phyloP scores from a whole-genome alignment of 2,329 filamentous ascomycete species.

The Phaeosphaeriaceae sp. region DNA sequence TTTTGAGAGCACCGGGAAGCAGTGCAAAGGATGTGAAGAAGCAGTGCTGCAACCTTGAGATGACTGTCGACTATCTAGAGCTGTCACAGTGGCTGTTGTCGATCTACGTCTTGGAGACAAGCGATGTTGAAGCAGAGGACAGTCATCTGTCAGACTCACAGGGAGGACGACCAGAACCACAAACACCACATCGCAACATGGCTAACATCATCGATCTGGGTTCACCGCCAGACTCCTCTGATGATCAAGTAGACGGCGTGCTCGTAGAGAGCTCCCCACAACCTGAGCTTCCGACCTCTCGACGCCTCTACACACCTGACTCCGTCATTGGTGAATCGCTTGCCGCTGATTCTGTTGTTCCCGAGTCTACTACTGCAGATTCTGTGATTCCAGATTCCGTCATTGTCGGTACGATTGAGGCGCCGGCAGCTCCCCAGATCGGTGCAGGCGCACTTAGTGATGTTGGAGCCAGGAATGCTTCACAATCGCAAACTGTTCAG shows the following conservation, averaged over 20 bases:
- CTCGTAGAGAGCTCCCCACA: background rate
- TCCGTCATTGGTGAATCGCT: background rate
- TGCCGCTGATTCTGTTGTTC: background rate
- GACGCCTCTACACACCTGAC: constrained; percentile 2
- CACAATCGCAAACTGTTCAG: no score
- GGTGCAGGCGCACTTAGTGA: no score
- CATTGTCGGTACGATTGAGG: constrained; percentile 14
- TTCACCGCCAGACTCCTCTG: constrained; percentile 19
- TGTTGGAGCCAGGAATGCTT: no score
- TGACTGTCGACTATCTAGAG: constrained; percentile 68
- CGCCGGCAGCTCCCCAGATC: background rate
- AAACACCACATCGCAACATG: background rate
- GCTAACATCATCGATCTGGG: constrained; percentile 27
- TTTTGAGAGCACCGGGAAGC: constrained; percentile 54
- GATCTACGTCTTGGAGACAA: constrained; percentile 23
- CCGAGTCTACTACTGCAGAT: background rate
- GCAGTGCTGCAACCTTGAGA: constrained; percentile 67
- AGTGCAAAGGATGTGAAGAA: constrained; percentile 60
- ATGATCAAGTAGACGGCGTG: constrained; percentile 2
- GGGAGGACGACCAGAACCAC: background rate
- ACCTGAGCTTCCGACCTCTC: no score
- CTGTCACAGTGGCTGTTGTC: constrained; percentile 54
- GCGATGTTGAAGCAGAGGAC: constrained; percentile 4
- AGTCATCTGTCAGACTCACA: no score
- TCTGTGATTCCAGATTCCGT: background rate